phyloP scores from a whole-genome alignment of 164 flowering plant genomes.

The Chimonanthus salicifolius region DNA sequence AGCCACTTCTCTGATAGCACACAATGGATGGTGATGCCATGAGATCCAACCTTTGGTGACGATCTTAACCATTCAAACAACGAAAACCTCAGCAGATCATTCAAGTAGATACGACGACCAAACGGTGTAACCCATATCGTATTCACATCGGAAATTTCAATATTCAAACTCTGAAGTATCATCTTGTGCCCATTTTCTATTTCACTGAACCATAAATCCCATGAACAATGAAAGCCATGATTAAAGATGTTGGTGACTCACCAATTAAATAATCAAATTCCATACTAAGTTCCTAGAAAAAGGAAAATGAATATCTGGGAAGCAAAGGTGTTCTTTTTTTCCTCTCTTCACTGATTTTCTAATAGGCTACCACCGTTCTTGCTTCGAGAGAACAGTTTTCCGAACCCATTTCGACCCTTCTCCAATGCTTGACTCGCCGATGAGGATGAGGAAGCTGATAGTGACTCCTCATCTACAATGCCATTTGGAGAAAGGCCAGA shows the following conservation, averaged over 20 bases:
- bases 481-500: constrained; percentile 18
- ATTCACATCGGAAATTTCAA: no score
- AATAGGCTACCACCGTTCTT: constrained; percentile 22
- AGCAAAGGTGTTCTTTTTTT: not conserved
- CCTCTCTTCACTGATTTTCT: constrained; percentile 13
- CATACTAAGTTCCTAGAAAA: not conserved
- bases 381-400: constrained; percentile 53
- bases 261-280: not conserved
- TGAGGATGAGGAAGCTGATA: constrained; percentile 38
- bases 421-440: constrained; percentile 27
- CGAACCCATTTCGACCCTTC: constrained; percentile 54
- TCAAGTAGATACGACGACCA: no score
- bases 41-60: no score
- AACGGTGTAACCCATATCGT: no score
- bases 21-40: no score
- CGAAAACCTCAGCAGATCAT: no score
- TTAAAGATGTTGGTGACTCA: not conserved
- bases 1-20: no score
- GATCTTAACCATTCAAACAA: no score
- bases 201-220: no score
- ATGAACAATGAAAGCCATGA: no score
- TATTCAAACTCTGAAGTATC: no score
- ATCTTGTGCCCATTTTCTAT: no score
- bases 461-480: constrained; percentile 28
- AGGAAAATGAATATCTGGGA: not conserved